These are phyloP conservation scores for Dryas alaskensis DNA, from an alignment of 306 rosid species.

Conservation along the genomic window DNA sequence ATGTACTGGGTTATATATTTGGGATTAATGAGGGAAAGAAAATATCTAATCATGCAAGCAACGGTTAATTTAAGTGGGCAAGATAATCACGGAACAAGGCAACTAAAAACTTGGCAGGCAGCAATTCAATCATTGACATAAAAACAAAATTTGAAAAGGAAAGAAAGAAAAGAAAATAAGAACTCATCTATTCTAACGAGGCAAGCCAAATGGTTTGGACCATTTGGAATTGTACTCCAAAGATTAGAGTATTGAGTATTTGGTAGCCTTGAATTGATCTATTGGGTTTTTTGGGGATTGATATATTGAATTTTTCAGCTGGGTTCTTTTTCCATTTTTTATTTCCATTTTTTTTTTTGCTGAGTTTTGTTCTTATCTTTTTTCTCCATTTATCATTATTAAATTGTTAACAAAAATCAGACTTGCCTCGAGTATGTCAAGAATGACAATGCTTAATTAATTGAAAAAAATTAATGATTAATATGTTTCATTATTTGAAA, in stretches of 20 bases:
- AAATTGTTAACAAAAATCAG: too few relatives aligned
- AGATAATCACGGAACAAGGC: neutral
- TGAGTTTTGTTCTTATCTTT: too few relatives aligned
- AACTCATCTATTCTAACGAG: neutral
- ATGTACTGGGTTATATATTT: too few relatives aligned
- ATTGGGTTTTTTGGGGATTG: too few relatives aligned
- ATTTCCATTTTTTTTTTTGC: too few relatives aligned
- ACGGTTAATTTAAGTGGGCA: neutral
- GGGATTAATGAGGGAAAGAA: neutral
- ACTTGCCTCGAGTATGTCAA: too few relatives aligned
- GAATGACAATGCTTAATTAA: too few relatives aligned
- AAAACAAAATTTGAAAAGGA: neutral
- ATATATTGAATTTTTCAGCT: too few relatives aligned
- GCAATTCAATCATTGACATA: neutral
- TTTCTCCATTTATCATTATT: too few relatives aligned
- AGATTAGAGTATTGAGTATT: neutral
- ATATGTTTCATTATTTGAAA: too few relatives aligned
- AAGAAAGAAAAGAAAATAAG: neutral
- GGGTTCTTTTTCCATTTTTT: too few relatives aligned
- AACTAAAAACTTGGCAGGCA: neutral
- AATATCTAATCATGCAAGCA: neutral
- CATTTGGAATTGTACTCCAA: neutral
- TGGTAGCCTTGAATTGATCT: neutral
- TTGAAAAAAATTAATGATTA: too few relatives aligned
- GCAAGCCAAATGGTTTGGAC: slow-evolving; percentile 3